phyloP scores from a whole-genome alignment of 2,329 filamentous ascomycete species.

The Colletotrichum tropicicola region DNA sequence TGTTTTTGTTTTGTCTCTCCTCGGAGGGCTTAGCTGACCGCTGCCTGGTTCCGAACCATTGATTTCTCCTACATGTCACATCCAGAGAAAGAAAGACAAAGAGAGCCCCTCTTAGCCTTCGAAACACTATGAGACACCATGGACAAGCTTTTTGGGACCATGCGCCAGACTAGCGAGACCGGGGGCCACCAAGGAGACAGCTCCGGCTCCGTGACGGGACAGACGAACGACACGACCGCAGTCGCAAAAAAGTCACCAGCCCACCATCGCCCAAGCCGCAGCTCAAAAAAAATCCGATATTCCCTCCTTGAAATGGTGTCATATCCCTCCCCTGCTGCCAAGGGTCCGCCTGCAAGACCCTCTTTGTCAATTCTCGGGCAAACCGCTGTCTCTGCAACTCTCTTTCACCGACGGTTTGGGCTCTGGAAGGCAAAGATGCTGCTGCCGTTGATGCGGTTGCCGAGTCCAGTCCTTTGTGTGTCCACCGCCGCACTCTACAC shows the following conservation, averaged over 20 bases:
- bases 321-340: conserved; percentile 4
- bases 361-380: conserved; percentile 10
- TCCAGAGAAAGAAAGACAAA: neutral
- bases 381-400: conserved; percentile 7
- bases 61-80: neutral
- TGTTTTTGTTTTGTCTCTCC: neutral
- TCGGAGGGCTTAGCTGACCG: too few relatives aligned
- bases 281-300: conserved; percentile 9
- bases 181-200: neutral
- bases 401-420: neutral
- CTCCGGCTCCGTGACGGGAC: conserved; percentile 4
- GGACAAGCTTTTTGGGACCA: conserved; percentile 10
- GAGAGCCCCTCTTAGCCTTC: neutral
- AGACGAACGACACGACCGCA: conserved; percentile 5
- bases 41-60: neutral
- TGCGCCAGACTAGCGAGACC: conserved; percentile 8
- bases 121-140: conserved; percentile 24
- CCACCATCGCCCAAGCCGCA: neutral
- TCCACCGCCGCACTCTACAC: neutral
- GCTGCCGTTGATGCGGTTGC: neutral
- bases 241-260: neutral
- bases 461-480: conserved; percentile 1
- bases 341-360: conserved; percentile 8
- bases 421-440: neutral
- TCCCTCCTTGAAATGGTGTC: conserved; percentile 12